A percentile compares a stretch with the other conserved stretches of the same genome.
Conservation (phyloP, 148 eudicot genomes). For the Rheum nobile region DNA sequence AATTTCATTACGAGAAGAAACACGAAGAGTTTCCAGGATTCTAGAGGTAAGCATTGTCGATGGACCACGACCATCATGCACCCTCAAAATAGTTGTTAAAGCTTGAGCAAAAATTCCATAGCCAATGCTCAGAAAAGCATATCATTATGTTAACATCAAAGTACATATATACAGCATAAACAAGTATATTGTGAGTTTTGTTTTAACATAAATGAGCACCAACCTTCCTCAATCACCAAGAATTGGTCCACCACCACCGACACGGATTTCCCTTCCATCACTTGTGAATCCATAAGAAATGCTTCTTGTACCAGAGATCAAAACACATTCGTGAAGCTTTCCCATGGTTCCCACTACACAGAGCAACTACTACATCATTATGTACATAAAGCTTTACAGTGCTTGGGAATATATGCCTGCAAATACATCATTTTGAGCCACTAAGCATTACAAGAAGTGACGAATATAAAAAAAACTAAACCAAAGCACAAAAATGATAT, state of each 20-base stretch:
- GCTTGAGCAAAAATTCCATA: conserved; percentile 82
- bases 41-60: conserved; percentile 47
- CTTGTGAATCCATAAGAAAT: conserved; percentile 71
- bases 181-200: background rate
- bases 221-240: conserved; percentile 95
- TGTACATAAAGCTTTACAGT: conserved; percentile 46
- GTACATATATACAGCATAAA: background rate
- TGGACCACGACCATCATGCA: conserved; percentile 80
- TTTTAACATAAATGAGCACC: background rate
- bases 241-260: conserved; percentile 82
- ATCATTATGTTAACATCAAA: background rate
- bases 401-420: conserved; percentile 52
- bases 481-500: background rate
- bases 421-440: background rate
- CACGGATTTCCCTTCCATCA: conserved; percentile 68
- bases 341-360: conserved; percentile 89
- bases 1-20: conserved; percentile 64
- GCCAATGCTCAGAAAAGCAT: conserved; percentile 39
- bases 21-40: conserved; percentile 39
- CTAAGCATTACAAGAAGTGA: conserved; percentile 11
- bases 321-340: conserved; percentile 77
- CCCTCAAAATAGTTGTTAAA: conserved; percentile 63
- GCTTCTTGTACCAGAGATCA: conserved; percentile 79
- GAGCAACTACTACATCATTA: conserved; percentile 82
- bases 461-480: background rate